These are phyloP conservation scores for Odontarrhena argentea DNA, from an alignment of 345 rosid species.

Conservation along the genomic window DNA sequence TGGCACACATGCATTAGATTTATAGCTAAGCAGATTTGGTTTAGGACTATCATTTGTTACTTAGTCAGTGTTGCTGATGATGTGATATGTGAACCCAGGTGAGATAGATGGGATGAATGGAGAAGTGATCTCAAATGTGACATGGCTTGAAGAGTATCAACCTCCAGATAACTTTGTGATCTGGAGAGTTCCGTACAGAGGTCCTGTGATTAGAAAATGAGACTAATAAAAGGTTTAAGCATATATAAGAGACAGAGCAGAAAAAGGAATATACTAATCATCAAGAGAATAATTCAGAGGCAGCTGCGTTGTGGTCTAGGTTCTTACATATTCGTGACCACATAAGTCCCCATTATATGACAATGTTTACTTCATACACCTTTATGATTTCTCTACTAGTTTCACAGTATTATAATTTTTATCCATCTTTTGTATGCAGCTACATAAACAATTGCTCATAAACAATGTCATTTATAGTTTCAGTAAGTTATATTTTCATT, in stretches of 20 bases:
- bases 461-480: constrained; percentile 19
- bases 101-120: constrained; percentile 67
- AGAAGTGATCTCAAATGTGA: constrained; percentile 53
- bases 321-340: constrained; percentile 31
- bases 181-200: constrained; percentile 70
- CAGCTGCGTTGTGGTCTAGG: constrained; percentile 28
- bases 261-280: constrained; percentile 8
- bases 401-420: neutral
- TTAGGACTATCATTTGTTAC: constrained; percentile 6
- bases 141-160: constrained; percentile 90
- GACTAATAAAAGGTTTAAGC: constrained; percentile 10
- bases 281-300: constrained; percentile 30
- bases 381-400: constrained; percentile 13
- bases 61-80: constrained; percentile 20
- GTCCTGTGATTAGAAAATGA: constrained; percentile 80
- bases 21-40: neutral
- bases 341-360: constrained; percentile 19
- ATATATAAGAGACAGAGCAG: constrained; percentile 13
- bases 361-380: constrained; percentile 33
- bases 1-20: neutral
- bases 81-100: constrained; percentile 44
- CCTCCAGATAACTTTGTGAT: constrained; percentile 88
- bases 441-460: constrained; percentile 5
- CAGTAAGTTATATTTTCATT: neutral
- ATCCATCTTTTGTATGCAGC: constrained; percentile 17